These are phyloP conservation scores for Dictyostelium firmibasis DNA, from an alignment of 78 protist genomes.

Conservation along the genomic window DNA sequence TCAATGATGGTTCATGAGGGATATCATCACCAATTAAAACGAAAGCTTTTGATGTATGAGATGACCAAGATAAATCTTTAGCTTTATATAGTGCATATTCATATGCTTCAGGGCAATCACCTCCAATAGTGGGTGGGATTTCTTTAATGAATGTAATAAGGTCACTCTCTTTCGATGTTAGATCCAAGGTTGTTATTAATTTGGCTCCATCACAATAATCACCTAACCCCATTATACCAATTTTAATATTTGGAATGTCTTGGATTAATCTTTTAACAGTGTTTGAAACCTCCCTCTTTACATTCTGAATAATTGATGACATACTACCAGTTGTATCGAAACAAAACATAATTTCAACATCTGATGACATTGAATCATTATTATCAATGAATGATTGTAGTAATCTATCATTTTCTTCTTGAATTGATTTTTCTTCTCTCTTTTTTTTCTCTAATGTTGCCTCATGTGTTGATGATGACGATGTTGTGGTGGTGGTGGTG, in stretches of 20 bases:
- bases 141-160: constrained; percentile 18
- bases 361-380: constrained; percentile 20
- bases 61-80: constrained; percentile 61
- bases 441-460: not conserved
- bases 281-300: constrained; percentile 26
- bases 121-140: constrained; percentile 62
- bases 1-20: constrained; percentile 77
- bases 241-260: constrained; percentile 61
- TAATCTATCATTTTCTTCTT: constrained; percentile 26
- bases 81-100: constrained; percentile 72
- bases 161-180: not conserved
- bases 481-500: not conserved
- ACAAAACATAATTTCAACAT: constrained; percentile 81
- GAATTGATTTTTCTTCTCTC: not conserved
- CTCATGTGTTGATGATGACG: not conserved
- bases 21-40: constrained; percentile 82
- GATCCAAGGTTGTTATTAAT: constrained; percentile 16
- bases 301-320: constrained; percentile 36
- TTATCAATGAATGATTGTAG: constrained; percentile 45
- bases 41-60: constrained; percentile 74
- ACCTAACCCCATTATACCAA: constrained; percentile 83
- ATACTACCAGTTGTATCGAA: constrained; percentile 84
- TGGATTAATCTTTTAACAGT: constrained; percentile 63
- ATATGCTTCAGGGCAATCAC: constrained; percentile 83
- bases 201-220: constrained; percentile 73